Base-by-base conservation (phyloP, 805 yeast species). In the Ogataea pilisensis region DNA sequence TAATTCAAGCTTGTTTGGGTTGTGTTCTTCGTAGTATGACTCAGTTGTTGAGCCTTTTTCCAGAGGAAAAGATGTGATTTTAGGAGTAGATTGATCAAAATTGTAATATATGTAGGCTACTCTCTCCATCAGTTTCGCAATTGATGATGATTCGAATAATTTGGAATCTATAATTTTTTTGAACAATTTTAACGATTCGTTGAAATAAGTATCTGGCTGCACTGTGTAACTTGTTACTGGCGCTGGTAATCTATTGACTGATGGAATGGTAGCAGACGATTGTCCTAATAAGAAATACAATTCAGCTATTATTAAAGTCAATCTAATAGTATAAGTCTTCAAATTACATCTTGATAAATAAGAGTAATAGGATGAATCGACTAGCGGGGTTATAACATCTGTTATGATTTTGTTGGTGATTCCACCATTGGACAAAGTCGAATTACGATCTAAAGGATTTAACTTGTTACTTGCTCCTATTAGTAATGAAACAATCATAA, bases 301-400 rank as follows among this genome's bases (percentile, higher is more conserved):
- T 53, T 90, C 97, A 0, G 86, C 74, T 2, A 82, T 73, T 2
- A 85, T 58, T 21, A 89, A 50, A 34, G 83, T 66, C 28, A 89
- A 73, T 44, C 95, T 72, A 11, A 88, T 64, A 2, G 88, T 84
- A 51, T 82, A 85, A 0, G 84, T 74, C 46, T 80, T 82, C 47
- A 82, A 66, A 35, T 78, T 78, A 54, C 85, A 72, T 37, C 95
- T 70, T 9, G 91, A 83, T 21, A 79, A 68, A 55, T 82, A 87
- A 0, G 93, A 79, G 55, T 87, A 88, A 28, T 79, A 71, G 3
- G 88, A 72, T 27, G 86, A 76, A 48, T 88, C 95, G 43, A 85
- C 60, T 57, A 77, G 64, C 1, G 85, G 85, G 45, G 69, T 79
- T 7, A 80, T 65, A 26, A 69, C 66, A 42, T 78, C 84, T 38